A percentile compares a stretch with the other conserved stretches of the same genome.
Evolutionary conservation across 768 basidiomycete species (phyloP).

Genomic region (Hericium alpestre): DNA sequence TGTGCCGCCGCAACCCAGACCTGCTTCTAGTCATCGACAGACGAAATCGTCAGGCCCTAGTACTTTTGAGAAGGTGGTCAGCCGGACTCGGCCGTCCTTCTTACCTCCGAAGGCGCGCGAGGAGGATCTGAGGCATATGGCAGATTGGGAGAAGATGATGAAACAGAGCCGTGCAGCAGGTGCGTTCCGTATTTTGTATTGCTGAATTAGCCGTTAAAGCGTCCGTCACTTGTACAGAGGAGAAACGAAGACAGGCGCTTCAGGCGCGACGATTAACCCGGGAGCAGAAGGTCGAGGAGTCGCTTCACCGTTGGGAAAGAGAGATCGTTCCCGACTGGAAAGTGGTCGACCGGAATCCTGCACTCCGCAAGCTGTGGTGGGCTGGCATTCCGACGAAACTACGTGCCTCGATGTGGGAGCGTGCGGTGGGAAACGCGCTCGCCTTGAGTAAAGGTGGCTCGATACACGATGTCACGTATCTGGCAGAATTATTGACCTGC

Average conservation of each 20-base stretch:
- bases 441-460: conserved; percentile 68
- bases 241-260: conserved; percentile 53
- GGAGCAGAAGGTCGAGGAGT: conserved; percentile 61
- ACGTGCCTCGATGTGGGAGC: conserved; percentile 74
- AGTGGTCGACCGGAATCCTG: conserved; percentile 53
- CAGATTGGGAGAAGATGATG: conserved; percentile 87
- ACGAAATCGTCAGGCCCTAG: conserved; percentile 57
- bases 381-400: conserved; percentile 75
- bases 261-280: conserved; percentile 52
- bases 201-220: neutral
- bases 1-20: conserved; percentile 18
- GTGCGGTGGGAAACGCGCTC: conserved; percentile 74
- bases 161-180: conserved; percentile 64
- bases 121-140: conserved; percentile 77
- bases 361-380: conserved; percentile 76
- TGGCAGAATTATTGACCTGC: conserved; percentile 3
- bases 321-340: conserved; percentile 79
- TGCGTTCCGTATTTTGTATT: conserved; percentile 23
- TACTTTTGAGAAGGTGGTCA: conserved; percentile 66
- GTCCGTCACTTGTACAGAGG: conserved; percentile 34
- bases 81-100: conserved; percentile 73
- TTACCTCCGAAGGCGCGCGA: conserved; percentile 72
- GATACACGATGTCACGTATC: neutral
- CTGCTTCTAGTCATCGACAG: conserved; percentile 20
- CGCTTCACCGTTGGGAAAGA: conserved; percentile 65